Evolutionary conservation across 345 rosid species (phyloP), one percentile per base, ranked within the genome.

Genomic region (Populus simonii): DNA sequence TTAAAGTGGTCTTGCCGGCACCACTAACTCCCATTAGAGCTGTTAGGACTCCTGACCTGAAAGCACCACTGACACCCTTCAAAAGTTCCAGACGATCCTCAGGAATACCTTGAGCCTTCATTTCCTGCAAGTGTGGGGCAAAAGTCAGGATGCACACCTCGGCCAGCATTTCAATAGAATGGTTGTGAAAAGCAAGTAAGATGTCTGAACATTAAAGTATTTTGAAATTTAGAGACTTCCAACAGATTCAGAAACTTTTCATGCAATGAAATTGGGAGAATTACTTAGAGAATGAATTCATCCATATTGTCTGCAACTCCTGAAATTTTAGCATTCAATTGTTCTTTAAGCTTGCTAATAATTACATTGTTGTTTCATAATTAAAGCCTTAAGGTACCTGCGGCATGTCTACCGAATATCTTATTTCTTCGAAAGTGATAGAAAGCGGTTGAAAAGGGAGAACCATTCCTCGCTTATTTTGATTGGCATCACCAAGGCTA

Each of bases 21-120:
- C 94, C 94, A 47, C 92, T 89, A 53, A 91, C 78, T 6, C 94
- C 94, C 92, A 91, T 91, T 23, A 91, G 79, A 59, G 94, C 92
- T 13, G 91, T 88, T 35, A 91, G 85, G 70, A 91, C 88, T 45
- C 94, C 92, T 9, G 94, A 89, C 81, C 91, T 87, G 69, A 91
- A 91, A 62, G 91, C 86, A 20, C 92, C 94, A 68, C 79, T 89
- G 41, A 89, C 90, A 15, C 94, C 89, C 74, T 87, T 91, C 74
- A 91, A 75, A 80, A 91, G 91, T 33, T 84, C 89, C 36, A 91
- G 80, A 55, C 82, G 78, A n/a, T 87, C 88, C 71, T 87, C 91
- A 0, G 35, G 67, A 66, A 88, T 55, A 20, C 92, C 92, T 72
- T 88, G 90, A 49, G 79, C 83, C 82, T 80, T 91, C 91, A 91